Evolutionary conservation across 2,329 filamentous ascomycete species (phyloP).

Genomic region (Diplodia sapinea): DNA sequence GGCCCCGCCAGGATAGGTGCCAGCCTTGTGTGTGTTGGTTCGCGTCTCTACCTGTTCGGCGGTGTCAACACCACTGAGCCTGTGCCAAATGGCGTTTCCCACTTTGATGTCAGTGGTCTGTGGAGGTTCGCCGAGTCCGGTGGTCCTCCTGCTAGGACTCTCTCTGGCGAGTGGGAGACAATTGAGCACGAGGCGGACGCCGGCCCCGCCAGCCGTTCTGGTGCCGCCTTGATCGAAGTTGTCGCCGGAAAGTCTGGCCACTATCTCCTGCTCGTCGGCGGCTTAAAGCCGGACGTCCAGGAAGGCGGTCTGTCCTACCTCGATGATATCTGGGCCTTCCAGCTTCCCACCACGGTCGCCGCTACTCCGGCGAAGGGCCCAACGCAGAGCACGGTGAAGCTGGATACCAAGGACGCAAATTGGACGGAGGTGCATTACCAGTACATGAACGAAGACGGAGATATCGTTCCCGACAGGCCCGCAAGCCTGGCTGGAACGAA

Average conservation of each 20-base stretch:
- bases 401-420: conserved; percentile 54
- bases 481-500: conserved; percentile 45
- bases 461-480: conserved; percentile 51
- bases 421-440: conserved; percentile 60
- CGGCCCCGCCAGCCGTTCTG: conserved; percentile 52
- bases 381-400: conserved; percentile 53
- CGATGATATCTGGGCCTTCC: conserved; percentile 60
- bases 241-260: conserved; percentile 59
- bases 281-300: conserved; percentile 41
- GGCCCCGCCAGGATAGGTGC: conserved; percentile 46
- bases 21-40: conserved; percentile 53
- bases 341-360: conserved; percentile 55
- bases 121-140: conserved; percentile 46
- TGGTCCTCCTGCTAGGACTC: conserved; percentile 39
- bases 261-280: conserved; percentile 60
- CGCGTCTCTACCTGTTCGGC: conserved; percentile 56
- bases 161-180: conserved; percentile 44
- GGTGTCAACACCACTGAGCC: conserved; percentile 41
- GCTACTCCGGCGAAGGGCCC: conserved; percentile 58
- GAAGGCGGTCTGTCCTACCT: conserved; percentile 33
- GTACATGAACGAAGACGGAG: conserved; percentile 51
- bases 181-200: conserved; percentile 37
- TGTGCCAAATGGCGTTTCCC: conserved; percentile 35
- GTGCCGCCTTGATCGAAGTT: conserved; percentile 54
- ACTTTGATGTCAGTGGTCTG: conserved; percentile 44